Conservation (phyloP, 2,329 filamentous ascomycete species). For the Acephala macrosclerotiorum region DNA sequence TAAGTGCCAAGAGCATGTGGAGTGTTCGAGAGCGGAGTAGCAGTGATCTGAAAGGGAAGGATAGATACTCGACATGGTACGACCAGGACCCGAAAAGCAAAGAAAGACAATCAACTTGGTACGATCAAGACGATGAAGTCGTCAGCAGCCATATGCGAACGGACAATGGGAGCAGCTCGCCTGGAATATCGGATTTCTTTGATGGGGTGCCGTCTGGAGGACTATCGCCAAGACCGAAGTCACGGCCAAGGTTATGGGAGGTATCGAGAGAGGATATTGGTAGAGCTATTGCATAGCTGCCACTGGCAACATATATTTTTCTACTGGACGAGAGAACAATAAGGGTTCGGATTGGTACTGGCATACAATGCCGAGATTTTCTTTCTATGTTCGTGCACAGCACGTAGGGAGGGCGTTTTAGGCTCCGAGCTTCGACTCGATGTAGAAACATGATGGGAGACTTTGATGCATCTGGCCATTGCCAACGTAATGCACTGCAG, state of each 20-base stretch:
- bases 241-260: slow-evolving; percentile 28
- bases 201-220: slow-evolving; percentile 32
- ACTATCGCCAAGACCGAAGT: slow-evolving; percentile 39
- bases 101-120: slow-evolving; percentile 35
- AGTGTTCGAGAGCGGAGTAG: slow-evolving; percentile 32
- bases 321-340: slow-evolving; percentile 21
- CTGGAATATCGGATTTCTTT: slow-evolving; percentile 33
- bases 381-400: slow-evolving; percentile 27
- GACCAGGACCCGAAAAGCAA: slow-evolving; percentile 27
- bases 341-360: slow-evolving; percentile 18
- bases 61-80: slow-evolving; percentile 17
- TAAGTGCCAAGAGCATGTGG: slow-evolving; percentile 40
- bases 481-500: neutral
- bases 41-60: slow-evolving; percentile 31
- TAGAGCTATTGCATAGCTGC: slow-evolving; percentile 38
- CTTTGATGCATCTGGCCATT: slow-evolving; percentile 3
- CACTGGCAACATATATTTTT: slow-evolving; percentile 17
- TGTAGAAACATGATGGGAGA: slow-evolving; percentile 10
- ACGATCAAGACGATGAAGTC: slow-evolving; percentile 27
- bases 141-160: slow-evolving; percentile 26
- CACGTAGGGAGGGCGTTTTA: slow-evolving; percentile 33
- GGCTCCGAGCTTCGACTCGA: slow-evolving; percentile 27
- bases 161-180: slow-evolving; percentile 32
- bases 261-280: slow-evolving; percentile 34
- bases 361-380: slow-evolving; percentile 18